phyloP scores from a whole-genome alignment of 805 yeast species.

The Yarrowia alimentaria region DNA sequence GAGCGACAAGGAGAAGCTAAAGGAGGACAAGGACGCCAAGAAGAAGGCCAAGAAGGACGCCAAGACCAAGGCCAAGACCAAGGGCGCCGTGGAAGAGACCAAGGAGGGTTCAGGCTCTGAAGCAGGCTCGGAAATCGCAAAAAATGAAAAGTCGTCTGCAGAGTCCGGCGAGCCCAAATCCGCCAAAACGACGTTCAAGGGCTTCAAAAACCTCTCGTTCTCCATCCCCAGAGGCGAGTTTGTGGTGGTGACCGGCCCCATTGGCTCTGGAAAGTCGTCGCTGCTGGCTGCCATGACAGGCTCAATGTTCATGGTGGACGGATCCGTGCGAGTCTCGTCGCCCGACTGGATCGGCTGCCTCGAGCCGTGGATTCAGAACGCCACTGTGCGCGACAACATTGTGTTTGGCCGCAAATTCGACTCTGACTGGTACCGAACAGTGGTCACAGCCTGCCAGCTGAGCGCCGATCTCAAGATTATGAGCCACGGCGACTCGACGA shows the following conservation, averaged over 20 bases:
- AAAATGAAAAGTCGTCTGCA: no score
- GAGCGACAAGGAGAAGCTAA: constrained; percentile 3
- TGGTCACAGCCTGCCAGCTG: constrained; percentile 64
- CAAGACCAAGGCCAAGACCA: neutral
- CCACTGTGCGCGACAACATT: constrained; percentile 73
- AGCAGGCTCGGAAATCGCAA: no score
- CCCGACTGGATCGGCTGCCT: constrained; percentile 52
- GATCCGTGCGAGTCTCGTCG: constrained; percentile 55
- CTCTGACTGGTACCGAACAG: constrained; percentile 49
- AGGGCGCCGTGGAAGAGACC: neutral
- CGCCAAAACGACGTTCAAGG: constrained; percentile 38
- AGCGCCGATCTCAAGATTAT: constrained; percentile 62
- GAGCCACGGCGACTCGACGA: constrained; percentile 74
- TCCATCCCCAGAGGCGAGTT: constrained; percentile 63
- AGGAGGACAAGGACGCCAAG: constrained; percentile 8
- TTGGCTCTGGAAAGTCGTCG: constrained; percentile 82
- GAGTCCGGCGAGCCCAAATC: constrained; percentile 3
- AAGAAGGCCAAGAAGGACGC: constrained; percentile 24
- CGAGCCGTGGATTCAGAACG: constrained; percentile 81
- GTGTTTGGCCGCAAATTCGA: constrained; percentile 61
- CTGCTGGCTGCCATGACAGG: constrained; percentile 70
- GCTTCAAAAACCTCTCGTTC: constrained; percentile 54
- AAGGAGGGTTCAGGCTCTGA: no score
- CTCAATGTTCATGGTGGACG: constrained; percentile 57
- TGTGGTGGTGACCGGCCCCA: constrained; percentile 71